A percentile compares a stretch with the other conserved stretches of the same genome.
These are phyloP conservation scores for Heterobasidion irregulare DNA, from an alignment of 1,284 basidiomycete genomes.

Conservation along the genomic window DNA sequence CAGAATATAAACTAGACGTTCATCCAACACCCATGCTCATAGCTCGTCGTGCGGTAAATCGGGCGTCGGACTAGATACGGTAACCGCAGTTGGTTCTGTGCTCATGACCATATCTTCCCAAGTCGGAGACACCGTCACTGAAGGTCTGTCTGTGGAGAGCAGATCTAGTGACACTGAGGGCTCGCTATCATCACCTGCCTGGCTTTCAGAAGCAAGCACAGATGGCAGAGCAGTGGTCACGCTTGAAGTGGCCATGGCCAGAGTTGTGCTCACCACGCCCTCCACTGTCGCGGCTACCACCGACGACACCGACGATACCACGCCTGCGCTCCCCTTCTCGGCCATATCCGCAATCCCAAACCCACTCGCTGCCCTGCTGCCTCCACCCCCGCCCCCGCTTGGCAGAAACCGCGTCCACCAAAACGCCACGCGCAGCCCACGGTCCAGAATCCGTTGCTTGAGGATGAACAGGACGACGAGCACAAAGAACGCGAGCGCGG, in stretches of 20 bases:
- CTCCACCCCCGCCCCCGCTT: not conserved
- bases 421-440: constrained; percentile 58
- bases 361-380: not conserved
- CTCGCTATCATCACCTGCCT: too few species aligned
- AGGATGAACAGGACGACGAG: constrained; percentile 81
- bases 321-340: not conserved
- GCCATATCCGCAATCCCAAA: not conserved
- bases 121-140: not conserved
- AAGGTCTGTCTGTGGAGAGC: not conserved
- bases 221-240: too few species aligned
- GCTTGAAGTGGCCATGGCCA: not conserved
- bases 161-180: too few species aligned
- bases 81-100: not conserved
- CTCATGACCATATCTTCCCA: not conserved
- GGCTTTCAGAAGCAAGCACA: too few species aligned
- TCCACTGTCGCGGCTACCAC: not conserved
- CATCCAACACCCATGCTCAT: not conserved
- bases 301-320: not conserved
- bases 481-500: constrained; percentile 74
- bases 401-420: constrained; percentile 77
- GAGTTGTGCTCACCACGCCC: too few species aligned
- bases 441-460: constrained; percentile 79
- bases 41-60: not conserved
- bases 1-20: too few species aligned
- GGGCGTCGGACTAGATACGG: not conserved